Evolutionary conservation across 129 eudicot genomes (phyloP).

Genomic region (Tagetes patula): DNA sequence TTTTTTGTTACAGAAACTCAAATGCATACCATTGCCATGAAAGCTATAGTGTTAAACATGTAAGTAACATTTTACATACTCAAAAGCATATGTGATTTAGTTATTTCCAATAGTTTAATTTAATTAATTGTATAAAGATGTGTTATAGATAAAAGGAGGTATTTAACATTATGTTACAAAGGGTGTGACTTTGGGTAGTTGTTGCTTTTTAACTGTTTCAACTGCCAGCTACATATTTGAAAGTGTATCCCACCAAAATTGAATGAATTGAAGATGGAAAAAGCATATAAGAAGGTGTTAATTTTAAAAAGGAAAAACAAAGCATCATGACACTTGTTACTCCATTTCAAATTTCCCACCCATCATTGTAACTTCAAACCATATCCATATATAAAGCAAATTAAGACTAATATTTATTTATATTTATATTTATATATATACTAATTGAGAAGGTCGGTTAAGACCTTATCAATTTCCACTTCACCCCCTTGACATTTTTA

Average conservation of each 20-base stretch:
- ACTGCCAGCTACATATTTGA: conserved; percentile 38
- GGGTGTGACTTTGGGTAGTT: conserved; percentile 23
- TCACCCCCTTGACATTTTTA: no score
- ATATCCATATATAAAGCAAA: background rate
- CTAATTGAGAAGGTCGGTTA: no score
- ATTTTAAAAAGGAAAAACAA: conserved; percentile 25
- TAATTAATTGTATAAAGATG: background rate
- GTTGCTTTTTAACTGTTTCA: conserved; percentile 40
- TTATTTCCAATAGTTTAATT: background rate
- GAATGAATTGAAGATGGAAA: conserved; percentile 36
- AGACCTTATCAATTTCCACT: no score
- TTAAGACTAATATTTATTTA: background rate
- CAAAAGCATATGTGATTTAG: background rate
- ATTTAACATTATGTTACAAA: conserved; percentile 29
- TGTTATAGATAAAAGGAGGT: conserved; percentile 13
- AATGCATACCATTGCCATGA: no score
- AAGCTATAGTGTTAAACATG: background rate
- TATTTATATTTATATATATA: no score
- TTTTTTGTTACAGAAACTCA: no score
- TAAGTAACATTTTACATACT: background rate
- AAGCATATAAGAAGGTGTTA: conserved; percentile 35
- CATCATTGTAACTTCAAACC: conserved; percentile 7
- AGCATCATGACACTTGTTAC: conserved; percentile 40
- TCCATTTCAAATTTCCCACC: conserved; percentile 14
- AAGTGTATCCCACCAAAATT: conserved; percentile 41